Evolutionary conservation across 345 rosid species (phyloP).

Genomic region (Ceriops decandra): DNA sequence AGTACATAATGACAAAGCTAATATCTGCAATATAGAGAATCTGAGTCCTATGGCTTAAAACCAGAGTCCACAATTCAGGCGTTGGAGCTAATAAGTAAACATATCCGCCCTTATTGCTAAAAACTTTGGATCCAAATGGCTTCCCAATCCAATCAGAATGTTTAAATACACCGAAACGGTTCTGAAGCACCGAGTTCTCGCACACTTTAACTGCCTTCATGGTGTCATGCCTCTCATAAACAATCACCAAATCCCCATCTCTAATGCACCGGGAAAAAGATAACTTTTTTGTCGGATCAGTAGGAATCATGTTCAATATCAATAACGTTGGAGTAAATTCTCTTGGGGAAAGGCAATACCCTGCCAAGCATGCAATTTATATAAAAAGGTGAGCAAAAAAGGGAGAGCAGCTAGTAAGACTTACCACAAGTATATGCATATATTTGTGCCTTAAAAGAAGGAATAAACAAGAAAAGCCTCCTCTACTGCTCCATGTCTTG

Average conservation of each 20-base stretch:
- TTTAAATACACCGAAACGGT: constrained; percentile 79
- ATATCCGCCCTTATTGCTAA: constrained; percentile 80
- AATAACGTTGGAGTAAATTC: background rate
- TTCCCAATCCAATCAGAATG: constrained; percentile 95
- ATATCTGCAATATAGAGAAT: constrained; percentile 94
- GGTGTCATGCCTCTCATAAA: constrained; percentile 74
- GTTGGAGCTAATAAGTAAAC: constrained; percentile 81
- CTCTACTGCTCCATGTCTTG: too few relatives aligned
- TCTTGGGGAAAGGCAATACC: background rate
- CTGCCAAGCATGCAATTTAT: background rate
- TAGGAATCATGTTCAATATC: constrained; percentile 47
- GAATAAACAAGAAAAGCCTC: too few relatives aligned
- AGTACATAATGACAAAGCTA: constrained; percentile 67
- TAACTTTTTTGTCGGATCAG: constrained; percentile 46
- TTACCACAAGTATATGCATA: too few relatives aligned
- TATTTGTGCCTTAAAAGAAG: too few relatives aligned
- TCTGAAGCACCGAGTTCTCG: constrained; percentile 59
- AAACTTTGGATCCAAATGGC: constrained; percentile 89
- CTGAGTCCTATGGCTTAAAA: constrained; percentile 92
- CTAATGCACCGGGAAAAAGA: constrained; percentile 50
- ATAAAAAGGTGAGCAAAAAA: background rate
- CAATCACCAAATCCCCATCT: constrained; percentile 77
- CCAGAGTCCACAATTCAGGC: constrained; percentile 91
- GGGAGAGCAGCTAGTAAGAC: too few relatives aligned
- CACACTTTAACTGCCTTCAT: constrained; percentile 78